These are phyloP conservation scores for Globisporangium okanoganense DNA, from an alignment of 352 stramenopile genomes.

Conservation along the genomic window DNA sequence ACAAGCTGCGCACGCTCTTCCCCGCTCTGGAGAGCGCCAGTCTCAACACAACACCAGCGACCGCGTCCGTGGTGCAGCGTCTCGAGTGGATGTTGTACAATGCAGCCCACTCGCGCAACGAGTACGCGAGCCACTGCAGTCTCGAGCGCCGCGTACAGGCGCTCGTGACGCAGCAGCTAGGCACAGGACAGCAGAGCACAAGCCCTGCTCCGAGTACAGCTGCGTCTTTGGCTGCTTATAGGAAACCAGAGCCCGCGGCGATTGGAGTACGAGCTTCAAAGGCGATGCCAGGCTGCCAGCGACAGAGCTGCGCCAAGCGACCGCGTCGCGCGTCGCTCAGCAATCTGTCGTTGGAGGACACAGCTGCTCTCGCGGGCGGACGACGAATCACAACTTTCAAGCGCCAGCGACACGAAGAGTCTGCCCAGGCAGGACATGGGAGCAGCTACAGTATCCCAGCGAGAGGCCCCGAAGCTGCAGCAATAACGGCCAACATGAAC, in stretches of 20 bases:
- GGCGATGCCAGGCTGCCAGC: not conserved
- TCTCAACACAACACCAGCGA: conserved; percentile 11
- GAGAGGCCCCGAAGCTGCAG: not conserved
- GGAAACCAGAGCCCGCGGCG: not conserved
- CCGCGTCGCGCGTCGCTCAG: conserved; percentile 13
- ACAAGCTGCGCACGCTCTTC: conserved; percentile 24
- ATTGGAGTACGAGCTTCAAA: not conserved
- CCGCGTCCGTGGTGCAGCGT: conserved; percentile 58
- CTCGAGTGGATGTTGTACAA: conserved; percentile 81
- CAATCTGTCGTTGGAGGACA: conserved; percentile 1
- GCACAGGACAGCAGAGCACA: not conserved
- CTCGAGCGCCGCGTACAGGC: conserved; percentile 69
- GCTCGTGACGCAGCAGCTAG: conserved; percentile 46
- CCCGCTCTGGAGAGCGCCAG: conserved; percentile 19
- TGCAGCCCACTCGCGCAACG: conserved; percentile 50
- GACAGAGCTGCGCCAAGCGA: conserved; percentile 8
- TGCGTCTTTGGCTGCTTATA: not conserved
- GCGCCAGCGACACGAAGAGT: conserved; percentile 1
- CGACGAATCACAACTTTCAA: not conserved
- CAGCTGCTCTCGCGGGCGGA: not conserved
- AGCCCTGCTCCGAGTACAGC: not conserved
- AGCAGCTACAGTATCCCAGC: not conserved
- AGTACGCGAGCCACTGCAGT: conserved; percentile 61
- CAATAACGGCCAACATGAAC: not conserved
- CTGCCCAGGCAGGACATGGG: not conserved